phyloP scores from a whole-genome alignment of 1,284 basidiomycete species.

The Gomphus sp. region DNA sequence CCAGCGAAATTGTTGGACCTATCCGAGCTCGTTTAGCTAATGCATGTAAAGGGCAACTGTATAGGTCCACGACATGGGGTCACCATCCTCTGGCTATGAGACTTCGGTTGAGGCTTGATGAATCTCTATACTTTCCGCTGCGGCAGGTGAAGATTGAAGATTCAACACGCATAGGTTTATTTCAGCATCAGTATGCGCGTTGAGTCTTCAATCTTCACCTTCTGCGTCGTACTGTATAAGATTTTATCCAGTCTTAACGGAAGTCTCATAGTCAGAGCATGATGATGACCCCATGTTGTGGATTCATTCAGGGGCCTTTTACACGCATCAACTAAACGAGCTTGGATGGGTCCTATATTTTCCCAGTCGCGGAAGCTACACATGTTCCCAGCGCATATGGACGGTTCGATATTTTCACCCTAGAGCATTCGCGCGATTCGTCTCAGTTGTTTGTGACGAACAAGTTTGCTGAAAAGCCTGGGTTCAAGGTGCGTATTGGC shows the following conservation, averaged over 20 bases:
- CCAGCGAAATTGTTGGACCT: neutral
- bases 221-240: neutral
- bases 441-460: neutral
- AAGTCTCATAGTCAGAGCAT: neutral
- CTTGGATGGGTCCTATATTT: neutral
- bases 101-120: neutral
- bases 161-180: neutral
- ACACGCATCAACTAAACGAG: neutral
- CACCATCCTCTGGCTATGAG: neutral
- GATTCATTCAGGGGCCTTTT: neutral
- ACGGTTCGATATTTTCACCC: neutral
- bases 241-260: neutral
- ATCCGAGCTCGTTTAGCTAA: neutral
- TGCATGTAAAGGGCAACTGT: neutral
- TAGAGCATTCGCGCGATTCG: conserved; percentile 8
- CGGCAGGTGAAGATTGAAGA: neutral
- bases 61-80: neutral
- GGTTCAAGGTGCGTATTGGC: conserved; percentile 10
- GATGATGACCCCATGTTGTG: neutral
- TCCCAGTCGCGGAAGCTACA: neutral
- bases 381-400: conserved; percentile 7
- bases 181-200: neutral
- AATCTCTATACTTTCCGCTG: neutral
- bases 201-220: neutral
- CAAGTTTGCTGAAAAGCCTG: neutral